phyloP scores from a whole-genome alignment of 2,329 filamentous ascomycete species.

The Epicoccum sorghinum region DNA sequence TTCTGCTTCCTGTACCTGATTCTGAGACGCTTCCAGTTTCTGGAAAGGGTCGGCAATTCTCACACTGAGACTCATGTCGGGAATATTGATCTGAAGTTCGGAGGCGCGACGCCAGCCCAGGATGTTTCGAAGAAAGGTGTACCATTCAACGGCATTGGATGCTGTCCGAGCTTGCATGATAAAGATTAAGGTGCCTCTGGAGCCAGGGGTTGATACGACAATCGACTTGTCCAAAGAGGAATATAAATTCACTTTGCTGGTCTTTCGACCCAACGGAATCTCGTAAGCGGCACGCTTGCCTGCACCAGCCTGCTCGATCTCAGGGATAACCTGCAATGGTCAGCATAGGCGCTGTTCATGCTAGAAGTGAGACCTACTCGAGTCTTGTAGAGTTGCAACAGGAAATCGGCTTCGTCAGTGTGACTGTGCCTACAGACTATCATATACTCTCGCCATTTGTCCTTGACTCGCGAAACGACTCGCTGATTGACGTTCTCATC shows the following conservation, averaged over 20 bases:
- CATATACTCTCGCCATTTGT: conserved; percentile 71
- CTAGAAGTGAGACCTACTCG: conserved; percentile 46
- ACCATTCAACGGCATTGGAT: conserved; percentile 70
- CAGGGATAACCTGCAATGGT: conserved; percentile 59
- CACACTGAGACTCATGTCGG: conserved; percentile 66
- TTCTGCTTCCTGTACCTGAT: conserved; percentile 50
- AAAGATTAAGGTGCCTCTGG: conserved; percentile 61
- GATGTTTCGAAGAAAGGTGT: conserved; percentile 66
- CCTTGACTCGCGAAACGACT: conserved; percentile 62
- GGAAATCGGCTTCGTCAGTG: conserved; percentile 60
- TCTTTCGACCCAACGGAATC: conserved; percentile 61
- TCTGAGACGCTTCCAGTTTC: conserved; percentile 54
- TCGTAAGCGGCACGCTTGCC: conserved; percentile 63
- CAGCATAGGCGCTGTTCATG: conserved; percentile 5
- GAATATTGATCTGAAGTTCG: conserved; percentile 65
- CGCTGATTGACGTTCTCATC: conserved; percentile 67
- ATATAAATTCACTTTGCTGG: conserved; percentile 66
- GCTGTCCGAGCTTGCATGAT: conserved; percentile 67
- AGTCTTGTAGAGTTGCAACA: conserved; percentile 66
- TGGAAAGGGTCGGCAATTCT: conserved; percentile 66
- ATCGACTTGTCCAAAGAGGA: conserved; percentile 71
- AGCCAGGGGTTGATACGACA: conserved; percentile 64
- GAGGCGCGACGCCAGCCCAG: conserved; percentile 64
- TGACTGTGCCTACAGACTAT: conserved; percentile 65
- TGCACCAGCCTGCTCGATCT: conserved; percentile 59